Evolutionary conservation across 1,284 basidiomycete genomes (phyloP).

Genomic region (Takashimella tepidaria): DNA sequence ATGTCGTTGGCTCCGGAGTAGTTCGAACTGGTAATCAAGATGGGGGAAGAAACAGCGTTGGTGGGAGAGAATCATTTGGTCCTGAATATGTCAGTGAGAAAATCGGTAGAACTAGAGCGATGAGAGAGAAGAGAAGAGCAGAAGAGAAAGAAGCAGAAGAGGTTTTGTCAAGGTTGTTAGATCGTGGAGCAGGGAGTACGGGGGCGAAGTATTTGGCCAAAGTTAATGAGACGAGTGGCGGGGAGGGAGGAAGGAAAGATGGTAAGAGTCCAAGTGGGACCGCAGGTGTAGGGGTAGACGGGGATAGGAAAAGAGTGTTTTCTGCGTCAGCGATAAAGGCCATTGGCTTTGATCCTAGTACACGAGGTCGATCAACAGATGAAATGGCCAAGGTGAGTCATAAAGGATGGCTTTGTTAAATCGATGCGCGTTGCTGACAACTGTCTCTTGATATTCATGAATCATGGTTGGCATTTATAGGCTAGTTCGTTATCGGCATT

Average conservation of each 20-base stretch:
- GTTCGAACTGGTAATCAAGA: slow-evolving; percentile 57
- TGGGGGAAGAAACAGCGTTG: slow-evolving; percentile 7
- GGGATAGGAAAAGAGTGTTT: slow-evolving; percentile 39
- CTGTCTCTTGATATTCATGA: not conserved
- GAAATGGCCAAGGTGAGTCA: slow-evolving; percentile 24
- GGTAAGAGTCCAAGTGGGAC: slow-evolving; percentile 25
- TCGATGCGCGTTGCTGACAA: not conserved
- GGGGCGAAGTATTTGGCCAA: slow-evolving; percentile 52
- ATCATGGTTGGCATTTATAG: slow-evolving; percentile 14
- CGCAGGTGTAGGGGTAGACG: slow-evolving; percentile 19
- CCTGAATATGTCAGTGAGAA: slow-evolving; percentile 57
- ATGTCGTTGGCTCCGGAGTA: slow-evolving; percentile 64
- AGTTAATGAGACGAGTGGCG: slow-evolving; percentile 38
- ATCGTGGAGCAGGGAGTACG: slow-evolving; percentile 33
- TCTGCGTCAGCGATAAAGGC: slow-evolving; percentile 36
- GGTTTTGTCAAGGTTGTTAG: slow-evolving; percentile 57
- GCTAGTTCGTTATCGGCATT: slow-evolving; percentile 15
- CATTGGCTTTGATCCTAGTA: slow-evolving; percentile 46
- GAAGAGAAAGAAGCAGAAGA: slow-evolving; percentile 58
- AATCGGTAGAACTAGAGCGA: slow-evolving; percentile 65
- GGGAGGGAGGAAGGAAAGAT: slow-evolving; percentile 21
- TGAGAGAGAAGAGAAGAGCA: slow-evolving; percentile 58
- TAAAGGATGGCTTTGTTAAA: slow-evolving; percentile 6
- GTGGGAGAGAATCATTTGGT: slow-evolving; percentile 26
- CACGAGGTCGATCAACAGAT: slow-evolving; percentile 13